Conservation (phyloP, 139 green algal species). For the Volvox africanus region DNA sequence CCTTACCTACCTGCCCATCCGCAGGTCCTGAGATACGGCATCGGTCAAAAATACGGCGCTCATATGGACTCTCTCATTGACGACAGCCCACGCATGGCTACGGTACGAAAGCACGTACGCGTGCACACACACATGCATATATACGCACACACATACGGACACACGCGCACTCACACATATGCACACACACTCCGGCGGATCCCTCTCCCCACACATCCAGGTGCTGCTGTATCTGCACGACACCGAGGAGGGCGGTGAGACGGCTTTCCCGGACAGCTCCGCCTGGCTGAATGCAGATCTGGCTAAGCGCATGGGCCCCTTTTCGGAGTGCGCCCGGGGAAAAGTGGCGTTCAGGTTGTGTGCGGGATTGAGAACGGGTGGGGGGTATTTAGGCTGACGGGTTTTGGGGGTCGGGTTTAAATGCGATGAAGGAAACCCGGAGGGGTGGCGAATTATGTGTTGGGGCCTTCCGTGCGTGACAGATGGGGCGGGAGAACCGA, state of each 20-base stretch:
- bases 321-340: slow-evolving; percentile 51
- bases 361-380: too few species aligned
- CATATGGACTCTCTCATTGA: slow-evolving; percentile 83
- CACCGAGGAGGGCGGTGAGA: slow-evolving; percentile 52
- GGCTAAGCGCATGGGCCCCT: slow-evolving; percentile 9
- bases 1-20: background rate
- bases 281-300: slow-evolving; percentile 24
- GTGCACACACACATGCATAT: too few species aligned
- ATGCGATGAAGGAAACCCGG: too few species aligned
- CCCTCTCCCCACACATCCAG: background rate
- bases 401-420: too few species aligned
- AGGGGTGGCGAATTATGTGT: too few species aligned
- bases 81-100: slow-evolving; percentile 70
- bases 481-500: too few species aligned
- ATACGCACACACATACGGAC: too few species aligned
- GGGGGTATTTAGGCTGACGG: too few species aligned
- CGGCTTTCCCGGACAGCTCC: slow-evolving; percentile 37
- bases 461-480: too few species aligned
- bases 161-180: background rate
- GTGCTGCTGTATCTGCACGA: slow-evolving; percentile 81
- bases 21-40: slow-evolving; percentile 80
- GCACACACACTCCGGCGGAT: background rate
- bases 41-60: slow-evolving; percentile 86
- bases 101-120: slow-evolving; percentile 54
- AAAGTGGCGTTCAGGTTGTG: slow-evolving; percentile 50